Percentiles rank a stretch among this genome's conserved stretches.
These are phyloP conservation scores for Pseudisothecium myosuroides DNA, from an alignment of 225 moss, liverwort and hornwort genomes.

Conservation along the genomic window DNA sequence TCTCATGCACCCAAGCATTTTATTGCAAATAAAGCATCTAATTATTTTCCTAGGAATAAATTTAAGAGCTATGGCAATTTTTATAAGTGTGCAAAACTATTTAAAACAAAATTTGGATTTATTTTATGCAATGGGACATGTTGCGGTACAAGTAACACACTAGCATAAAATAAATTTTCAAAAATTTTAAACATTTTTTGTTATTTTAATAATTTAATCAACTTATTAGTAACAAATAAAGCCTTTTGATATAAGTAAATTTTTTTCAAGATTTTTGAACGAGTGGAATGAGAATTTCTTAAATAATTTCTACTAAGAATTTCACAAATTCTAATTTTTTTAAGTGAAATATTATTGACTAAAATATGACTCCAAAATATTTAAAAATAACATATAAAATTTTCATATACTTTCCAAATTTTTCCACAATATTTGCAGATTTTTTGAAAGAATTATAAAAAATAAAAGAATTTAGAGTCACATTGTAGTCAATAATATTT, in stretches of 20 bases:
- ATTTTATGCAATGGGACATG: too few species aligned
- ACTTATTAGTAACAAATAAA: background rate
- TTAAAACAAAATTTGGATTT: background rate
- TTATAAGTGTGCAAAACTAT: too few species aligned
- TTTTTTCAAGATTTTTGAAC: background rate
- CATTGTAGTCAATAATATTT: background rate
- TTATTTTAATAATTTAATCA: background rate
- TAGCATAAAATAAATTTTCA: background rate
- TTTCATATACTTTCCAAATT: too few species aligned
- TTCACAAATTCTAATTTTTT: too few species aligned
- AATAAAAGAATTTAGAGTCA: accelerated
- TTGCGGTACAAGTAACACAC: accelerated
- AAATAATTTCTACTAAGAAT: accelerated
- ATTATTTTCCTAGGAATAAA: background rate
- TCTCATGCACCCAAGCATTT: accelerated
- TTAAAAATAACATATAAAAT: too few species aligned
- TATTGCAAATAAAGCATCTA: accelerated
- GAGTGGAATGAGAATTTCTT: background rate
- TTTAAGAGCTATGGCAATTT: too few species aligned
- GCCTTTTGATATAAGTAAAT: background rate
- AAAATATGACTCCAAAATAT: too few species aligned
- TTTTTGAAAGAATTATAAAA: background rate
- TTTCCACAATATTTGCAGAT: too few species aligned
- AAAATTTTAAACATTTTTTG: accelerated
- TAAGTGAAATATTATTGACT: background rate